phyloP scores from a whole-genome alignment of 495 filamentous ascomycete genomes.

The Viridothelium virens region DNA sequence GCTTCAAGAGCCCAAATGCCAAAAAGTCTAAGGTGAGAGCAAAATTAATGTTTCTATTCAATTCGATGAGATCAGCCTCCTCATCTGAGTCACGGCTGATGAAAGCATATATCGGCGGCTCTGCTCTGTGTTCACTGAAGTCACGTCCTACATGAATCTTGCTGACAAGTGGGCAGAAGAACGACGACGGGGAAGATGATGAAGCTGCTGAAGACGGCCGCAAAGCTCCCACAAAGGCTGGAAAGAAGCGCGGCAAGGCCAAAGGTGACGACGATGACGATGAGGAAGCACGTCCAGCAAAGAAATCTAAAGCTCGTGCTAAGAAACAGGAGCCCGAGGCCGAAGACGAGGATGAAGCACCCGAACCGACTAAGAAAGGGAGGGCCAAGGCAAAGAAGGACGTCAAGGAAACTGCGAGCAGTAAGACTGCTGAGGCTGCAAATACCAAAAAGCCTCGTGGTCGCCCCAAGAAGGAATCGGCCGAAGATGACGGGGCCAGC shows the following conservation, averaged over 20 bases:
- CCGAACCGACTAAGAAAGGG: constrained; percentile 29
- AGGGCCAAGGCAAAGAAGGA: constrained; percentile 20
- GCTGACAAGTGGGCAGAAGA: constrained; percentile 18
- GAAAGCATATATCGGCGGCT: constrained; percentile 23
- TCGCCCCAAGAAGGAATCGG: constrained; percentile 17
- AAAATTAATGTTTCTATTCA: constrained; percentile 3
- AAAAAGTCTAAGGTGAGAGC: constrained; percentile 35
- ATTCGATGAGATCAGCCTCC: no score
- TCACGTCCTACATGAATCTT: neutral
- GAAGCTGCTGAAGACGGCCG: constrained; percentile 26
- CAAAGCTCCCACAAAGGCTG: constrained; percentile 22
- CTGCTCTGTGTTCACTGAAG: neutral
- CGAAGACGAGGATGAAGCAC: constrained; percentile 30
- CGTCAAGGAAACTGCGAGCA: constrained; percentile 12
- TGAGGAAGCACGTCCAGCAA: constrained; percentile 30
- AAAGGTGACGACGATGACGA: constrained; percentile 34
- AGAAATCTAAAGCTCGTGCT: constrained; percentile 20
- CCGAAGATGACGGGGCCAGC: constrained; percentile 10
- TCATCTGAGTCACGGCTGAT: no score
- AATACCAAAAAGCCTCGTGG: constrained; percentile 17
- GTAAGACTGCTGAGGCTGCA: neutral
- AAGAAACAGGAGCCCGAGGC: constrained; percentile 24
- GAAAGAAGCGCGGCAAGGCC: constrained; percentile 41
- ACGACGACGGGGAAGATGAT: constrained; percentile 34
- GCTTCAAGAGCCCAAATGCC: constrained; percentile 27